Evolutionary conservation across 208 protist species (phyloP), one percentile per base, ranked within the genome.

Genomic region (Trypanosoma avium): DNA sequence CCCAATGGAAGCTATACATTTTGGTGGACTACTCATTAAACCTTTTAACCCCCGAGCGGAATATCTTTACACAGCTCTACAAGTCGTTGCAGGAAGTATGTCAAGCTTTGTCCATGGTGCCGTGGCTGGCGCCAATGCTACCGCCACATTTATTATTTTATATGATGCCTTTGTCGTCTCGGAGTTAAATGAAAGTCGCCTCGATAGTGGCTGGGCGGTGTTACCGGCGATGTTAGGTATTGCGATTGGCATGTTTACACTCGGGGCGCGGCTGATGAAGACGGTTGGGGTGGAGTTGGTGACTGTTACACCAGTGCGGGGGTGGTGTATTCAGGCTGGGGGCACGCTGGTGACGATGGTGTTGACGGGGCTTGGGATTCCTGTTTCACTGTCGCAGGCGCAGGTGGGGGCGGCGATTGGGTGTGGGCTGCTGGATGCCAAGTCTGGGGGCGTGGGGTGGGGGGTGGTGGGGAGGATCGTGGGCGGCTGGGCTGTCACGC

Each of bases 81-180:
- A 94, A 75, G 84, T 94, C 26, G 82, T 94, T 29, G 88, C 88
- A 0, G 88, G 88, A 24, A 87, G 83, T 62, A 92, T 94, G 73
- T 92, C 84, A 5, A 92, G 82, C 62, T 94, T 91, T 50, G 84
- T 94, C 21, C 88, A 94, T 70, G 84, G 84, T 59, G 84, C 88
- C 32, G 88, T 92, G 15, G 84, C 88, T 15, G 88, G 88, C 10
- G 84, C 88, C 19, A 94, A 94, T 71, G 88, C 88, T 26, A 94
- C 88, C 0, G 82, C 82, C 4, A 77, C 88, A 21, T 92, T 92
- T 54, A 70, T 84, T 42, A 89, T 94, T 45, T 65, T 94, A 7
- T 94, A 94, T 74, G 80, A 90, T 22, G 67, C 79, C 58, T 94
- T 94, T 75, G 79, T 63, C 27, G 67, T 85, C 45, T 73, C 81